Percentiles rank a stretch among this genome's conserved stretches.
Evolutionary conservation across 139 green algal species (phyloP).

Genomic region (Bryopsis sp.): DNA sequence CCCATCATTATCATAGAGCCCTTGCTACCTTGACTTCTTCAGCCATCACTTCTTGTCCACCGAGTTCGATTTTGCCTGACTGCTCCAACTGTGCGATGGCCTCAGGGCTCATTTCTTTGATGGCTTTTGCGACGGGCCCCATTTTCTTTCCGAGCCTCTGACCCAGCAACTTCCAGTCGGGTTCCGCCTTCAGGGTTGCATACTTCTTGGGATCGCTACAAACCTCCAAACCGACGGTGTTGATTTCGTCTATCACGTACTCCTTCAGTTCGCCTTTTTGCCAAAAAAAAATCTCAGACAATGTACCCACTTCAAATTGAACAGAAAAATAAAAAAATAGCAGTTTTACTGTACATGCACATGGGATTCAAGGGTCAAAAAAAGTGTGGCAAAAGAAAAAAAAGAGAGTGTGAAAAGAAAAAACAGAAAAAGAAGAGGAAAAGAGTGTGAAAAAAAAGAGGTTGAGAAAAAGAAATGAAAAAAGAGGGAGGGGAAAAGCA

Average conservation of each 20-base stretch:
- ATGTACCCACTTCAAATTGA: too few relatives aligned
- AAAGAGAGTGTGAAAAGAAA: too few relatives aligned
- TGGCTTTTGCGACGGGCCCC: slow-evolving; percentile 47
- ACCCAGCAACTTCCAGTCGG: slow-evolving; percentile 78
- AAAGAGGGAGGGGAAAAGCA: too few relatives aligned
- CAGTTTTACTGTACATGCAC: too few relatives aligned
- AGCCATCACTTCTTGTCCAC: slow-evolving; percentile 45
- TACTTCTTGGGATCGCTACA: slow-evolving; percentile 74
- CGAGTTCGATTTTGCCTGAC: slow-evolving; percentile 46
- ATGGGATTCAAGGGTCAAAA: too few relatives aligned
- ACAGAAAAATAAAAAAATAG: too few relatives aligned
- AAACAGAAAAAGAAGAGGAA: too few relatives aligned
- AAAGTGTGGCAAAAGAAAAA: too few relatives aligned
- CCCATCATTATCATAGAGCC: not conserved
- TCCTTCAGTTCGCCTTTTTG: slow-evolving; percentile 63
- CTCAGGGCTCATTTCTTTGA: slow-evolving; percentile 46
- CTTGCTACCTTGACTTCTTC: slow-evolving; percentile 69
- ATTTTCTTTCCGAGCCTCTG: slow-evolving; percentile 79
- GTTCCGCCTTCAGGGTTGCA: slow-evolving; percentile 59
- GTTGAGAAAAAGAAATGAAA: too few relatives aligned
- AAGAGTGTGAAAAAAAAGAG: too few relatives aligned
- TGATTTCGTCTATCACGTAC: slow-evolving; percentile 90
- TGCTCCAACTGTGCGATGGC: slow-evolving; percentile 60
- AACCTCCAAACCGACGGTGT: slow-evolving; percentile 61
- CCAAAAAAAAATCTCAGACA: too few relatives aligned